These are phyloP conservation scores for Aurantiochytrium sp. DNA, from an alignment of 108 stramenopile species.

Conservation along the genomic window DNA sequence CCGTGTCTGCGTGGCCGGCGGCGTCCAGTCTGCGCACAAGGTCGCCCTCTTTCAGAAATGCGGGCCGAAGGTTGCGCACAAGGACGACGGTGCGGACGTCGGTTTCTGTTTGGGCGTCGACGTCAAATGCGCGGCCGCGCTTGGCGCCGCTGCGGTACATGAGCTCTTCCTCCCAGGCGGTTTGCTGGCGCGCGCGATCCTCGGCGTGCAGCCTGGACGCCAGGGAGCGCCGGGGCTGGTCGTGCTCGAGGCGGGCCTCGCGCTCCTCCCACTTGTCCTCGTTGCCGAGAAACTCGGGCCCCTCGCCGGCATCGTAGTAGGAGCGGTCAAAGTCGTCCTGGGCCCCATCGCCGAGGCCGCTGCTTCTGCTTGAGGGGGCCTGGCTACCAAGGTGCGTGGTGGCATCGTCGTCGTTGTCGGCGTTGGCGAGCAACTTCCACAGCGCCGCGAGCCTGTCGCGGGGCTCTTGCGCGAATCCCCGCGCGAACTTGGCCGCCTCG, in stretches of 20 bases:
- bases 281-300: conserved; percentile 75
- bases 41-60: conserved; percentile 53
- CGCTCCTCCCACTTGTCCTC: conserved; percentile 68
- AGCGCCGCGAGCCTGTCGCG: neutral
- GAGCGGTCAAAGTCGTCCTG: conserved; percentile 82
- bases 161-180: conserved; percentile 24
- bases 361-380: conserved; percentile 6
- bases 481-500: neutral
- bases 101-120: conserved; percentile 61
- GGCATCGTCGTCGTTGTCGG: neutral
- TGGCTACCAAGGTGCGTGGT: neutral
- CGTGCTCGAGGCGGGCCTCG: conserved; percentile 67
- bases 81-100: conserved; percentile 83
- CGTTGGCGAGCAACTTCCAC: neutral
- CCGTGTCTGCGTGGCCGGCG: neutral
- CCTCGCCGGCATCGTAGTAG: conserved; percentile 81
- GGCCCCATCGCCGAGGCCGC: neutral
- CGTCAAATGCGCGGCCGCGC: neutral
- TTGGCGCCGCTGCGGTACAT: neutral
- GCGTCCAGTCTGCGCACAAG: conserved; percentile 63
- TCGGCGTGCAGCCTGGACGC: neutral
- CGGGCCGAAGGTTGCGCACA: conserved; percentile 49
- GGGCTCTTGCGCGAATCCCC: neutral
- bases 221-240: conserved; percentile 30
- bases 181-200: neutral